Evolutionary conservation across 805 yeast genomes (phyloP).

Genomic region (Diddensiella caesifluorescens): DNA sequence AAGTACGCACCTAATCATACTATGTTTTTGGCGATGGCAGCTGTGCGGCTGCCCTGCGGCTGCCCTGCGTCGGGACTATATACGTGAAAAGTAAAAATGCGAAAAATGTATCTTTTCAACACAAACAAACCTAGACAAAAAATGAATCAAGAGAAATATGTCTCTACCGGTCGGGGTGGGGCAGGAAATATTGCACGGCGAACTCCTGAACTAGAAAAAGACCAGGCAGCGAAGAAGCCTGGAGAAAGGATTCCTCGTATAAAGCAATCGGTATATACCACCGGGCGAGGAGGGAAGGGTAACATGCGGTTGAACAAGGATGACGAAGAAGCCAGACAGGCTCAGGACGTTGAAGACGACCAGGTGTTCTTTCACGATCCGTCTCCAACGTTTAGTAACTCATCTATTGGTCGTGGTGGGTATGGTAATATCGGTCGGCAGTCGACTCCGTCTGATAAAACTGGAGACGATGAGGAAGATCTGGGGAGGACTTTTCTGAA

Average conservation of each 20-base stretch:
- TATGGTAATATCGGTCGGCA: constrained; percentile 50
- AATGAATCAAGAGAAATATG: constrained; percentile 3
- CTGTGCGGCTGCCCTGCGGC: too few relatives aligned
- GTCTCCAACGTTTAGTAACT: constrained; percentile 36
- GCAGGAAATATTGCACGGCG: constrained; percentile 59
- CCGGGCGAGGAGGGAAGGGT: constrained; percentile 79
- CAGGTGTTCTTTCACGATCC: constrained; percentile 38
- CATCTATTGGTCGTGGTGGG: constrained; percentile 58
- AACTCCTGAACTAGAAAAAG: constrained; percentile 48
- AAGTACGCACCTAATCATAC: too few relatives aligned
- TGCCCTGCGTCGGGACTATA: too few relatives aligned
- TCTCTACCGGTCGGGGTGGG: constrained; percentile 77
- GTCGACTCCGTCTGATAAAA: background rate
- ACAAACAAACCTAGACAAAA: too few relatives aligned
- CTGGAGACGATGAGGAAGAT: constrained; percentile 26
- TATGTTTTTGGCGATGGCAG: too few relatives aligned
- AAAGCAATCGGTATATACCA: constrained; percentile 48
- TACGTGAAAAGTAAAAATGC: too few relatives aligned
- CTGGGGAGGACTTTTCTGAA: constrained; percentile 37
- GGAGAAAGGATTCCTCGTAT: constrained; percentile 60
- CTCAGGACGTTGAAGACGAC: constrained; percentile 59
- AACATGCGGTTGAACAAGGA: constrained; percentile 63
- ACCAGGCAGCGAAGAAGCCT: constrained; percentile 42
- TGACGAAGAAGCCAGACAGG: constrained; percentile 48
- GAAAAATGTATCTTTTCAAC: too few relatives aligned